Evolutionary conservation across 306 rosid species (phyloP).

Genomic region (Vigna radiata): DNA sequence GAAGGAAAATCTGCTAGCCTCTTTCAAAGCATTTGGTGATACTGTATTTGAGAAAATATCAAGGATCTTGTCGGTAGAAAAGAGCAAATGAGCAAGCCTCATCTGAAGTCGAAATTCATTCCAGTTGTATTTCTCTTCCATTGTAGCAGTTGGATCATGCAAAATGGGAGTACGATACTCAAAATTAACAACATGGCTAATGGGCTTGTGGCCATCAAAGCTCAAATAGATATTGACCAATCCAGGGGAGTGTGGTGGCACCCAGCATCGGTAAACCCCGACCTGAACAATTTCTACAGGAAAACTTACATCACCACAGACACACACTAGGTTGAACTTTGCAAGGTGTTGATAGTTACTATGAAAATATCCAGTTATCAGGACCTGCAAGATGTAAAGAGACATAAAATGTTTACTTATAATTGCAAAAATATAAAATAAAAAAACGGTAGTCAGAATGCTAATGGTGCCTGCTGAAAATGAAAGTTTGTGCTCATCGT

Average conservation of each 20-base stretch:
- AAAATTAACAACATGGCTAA: slow-evolving; percentile 77
- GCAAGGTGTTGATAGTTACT: slow-evolving; percentile 62
- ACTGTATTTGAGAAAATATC: slow-evolving; percentile 61
- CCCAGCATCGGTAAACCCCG: slow-evolving; percentile 89
- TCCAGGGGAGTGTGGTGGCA: slow-evolving; percentile 70
- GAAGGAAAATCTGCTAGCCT: slow-evolving; percentile 62
- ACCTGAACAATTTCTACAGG: slow-evolving; percentile 74
- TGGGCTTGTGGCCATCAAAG: slow-evolving; percentile 79
- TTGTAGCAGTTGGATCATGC: slow-evolving; percentile 51
- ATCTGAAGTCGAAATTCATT: slow-evolving; percentile 66
- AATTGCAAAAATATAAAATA: slow-evolving; percentile 7
- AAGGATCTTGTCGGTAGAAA: slow-evolving; percentile 67
- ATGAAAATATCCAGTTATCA: slow-evolving; percentile 74
- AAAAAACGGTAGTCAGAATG: slow-evolving; percentile 21
- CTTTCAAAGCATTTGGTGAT: slow-evolving; percentile 56
- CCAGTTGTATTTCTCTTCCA: slow-evolving; percentile 63
- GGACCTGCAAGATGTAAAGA: slow-evolving; percentile 65
- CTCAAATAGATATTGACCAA: slow-evolving; percentile 70
- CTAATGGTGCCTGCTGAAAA: slow-evolving; percentile 25
- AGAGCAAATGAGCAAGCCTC: slow-evolving; percentile 78
- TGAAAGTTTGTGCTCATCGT: neutral
- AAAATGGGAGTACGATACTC: slow-evolving; percentile 72
- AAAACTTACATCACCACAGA: slow-evolving; percentile 70
- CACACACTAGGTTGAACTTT: slow-evolving; percentile 67
- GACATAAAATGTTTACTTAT: slow-evolving; percentile 25